Conservation (phyloP, 306 rosid species). For the Mucuna pruriens region DNA sequence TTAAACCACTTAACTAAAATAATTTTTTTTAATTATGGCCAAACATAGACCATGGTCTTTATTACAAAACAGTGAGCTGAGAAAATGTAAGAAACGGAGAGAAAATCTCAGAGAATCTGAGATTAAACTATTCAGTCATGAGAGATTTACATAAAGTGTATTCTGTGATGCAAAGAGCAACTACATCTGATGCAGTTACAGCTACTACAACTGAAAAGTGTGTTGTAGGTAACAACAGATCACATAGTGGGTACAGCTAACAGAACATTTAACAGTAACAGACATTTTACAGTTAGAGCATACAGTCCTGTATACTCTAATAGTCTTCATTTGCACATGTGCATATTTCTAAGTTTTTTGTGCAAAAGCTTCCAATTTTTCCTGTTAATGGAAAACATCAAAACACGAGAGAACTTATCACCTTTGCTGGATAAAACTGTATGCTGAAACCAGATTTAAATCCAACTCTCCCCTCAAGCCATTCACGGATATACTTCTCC, state of each 20-base stretch:
- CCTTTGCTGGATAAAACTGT: conserved; percentile 85
- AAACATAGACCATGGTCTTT: conserved; percentile 1
- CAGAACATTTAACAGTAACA: background rate
- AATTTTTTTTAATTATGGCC: conserved; percentile 12
- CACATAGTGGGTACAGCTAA: background rate
- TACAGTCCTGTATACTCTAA: background rate
- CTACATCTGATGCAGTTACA: background rate
- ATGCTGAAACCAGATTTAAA: conserved; percentile 61
- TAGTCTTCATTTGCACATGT: background rate
- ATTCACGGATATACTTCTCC: conserved; percentile 69
- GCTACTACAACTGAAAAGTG: background rate
- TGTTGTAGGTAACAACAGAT: background rate
- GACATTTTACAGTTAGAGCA: background rate
- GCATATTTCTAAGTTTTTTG: background rate
- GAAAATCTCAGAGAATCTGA: background rate
- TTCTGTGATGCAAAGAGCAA: background rate
- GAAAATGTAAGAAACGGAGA: background rate
- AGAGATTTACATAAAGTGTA: background rate
- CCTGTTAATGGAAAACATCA: conserved; percentile 17
- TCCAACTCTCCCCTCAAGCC: conserved; percentile 86
- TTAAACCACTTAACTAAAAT: conserved; percentile 1
- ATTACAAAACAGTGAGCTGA: background rate
- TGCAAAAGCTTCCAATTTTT: background rate
- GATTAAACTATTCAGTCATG: background rate
- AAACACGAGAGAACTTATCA: conserved; percentile 39